Evolutionary conservation across 2,329 filamentous ascomycete genomes (phyloP).

Genomic region (Dothistroma septosporum): DNA sequence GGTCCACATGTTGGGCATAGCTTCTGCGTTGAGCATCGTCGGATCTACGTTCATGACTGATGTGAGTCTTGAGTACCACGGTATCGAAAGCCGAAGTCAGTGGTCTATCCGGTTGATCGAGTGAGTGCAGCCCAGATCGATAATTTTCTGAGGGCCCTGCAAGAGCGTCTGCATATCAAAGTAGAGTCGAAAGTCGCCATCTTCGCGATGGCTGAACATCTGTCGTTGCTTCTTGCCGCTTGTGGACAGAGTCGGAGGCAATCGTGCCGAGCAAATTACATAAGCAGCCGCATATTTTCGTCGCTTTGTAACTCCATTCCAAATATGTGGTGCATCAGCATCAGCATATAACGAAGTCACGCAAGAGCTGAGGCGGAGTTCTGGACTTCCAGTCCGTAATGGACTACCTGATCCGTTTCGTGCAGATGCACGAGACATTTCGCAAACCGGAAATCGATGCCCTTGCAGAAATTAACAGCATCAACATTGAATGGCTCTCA

Average conservation of each 20-base stretch:
- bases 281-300: not conserved
- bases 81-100: too few relatives aligned
- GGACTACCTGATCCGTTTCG: slow-evolving; percentile 86
- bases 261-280: not conserved
- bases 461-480: slow-evolving; percentile 63
- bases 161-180: too few relatives aligned
- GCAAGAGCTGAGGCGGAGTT: not conserved
- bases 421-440: slow-evolving; percentile 87
- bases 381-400: slow-evolving; percentile 31
- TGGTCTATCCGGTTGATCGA: too few relatives aligned
- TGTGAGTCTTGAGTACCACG: too few relatives aligned
- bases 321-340: not conserved
- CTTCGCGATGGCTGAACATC: too few relatives aligned
- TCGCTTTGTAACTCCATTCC: not conserved
- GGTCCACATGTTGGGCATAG: too few relatives aligned
- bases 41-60: too few relatives aligned
- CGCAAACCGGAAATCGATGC: slow-evolving; percentile 78
- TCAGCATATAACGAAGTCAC: not conserved
- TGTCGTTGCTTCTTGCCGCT: too few relatives aligned
- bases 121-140: too few relatives aligned
- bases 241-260: not conserved
- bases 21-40: too few relatives aligned
- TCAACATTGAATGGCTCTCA: slow-evolving; percentile 67
- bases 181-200: too few relatives aligned
- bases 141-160: too few relatives aligned